These are phyloP conservation scores for Castanea mollissima DNA, from an alignment of 306 rosid species.

Conservation along the genomic window DNA sequence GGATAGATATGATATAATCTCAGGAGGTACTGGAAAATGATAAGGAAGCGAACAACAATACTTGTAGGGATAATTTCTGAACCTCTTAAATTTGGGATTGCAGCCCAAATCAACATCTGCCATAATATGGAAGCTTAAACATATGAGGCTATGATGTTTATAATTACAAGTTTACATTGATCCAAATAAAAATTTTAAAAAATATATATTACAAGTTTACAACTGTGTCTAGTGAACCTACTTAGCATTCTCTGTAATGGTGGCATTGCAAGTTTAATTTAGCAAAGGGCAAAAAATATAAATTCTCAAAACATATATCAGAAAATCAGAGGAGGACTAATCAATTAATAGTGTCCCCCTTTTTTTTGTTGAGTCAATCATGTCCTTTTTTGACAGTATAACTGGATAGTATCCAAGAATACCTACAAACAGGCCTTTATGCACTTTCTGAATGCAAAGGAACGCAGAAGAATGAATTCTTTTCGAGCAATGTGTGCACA, in stretches of 20 bases:
- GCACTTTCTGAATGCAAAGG: not conserved
- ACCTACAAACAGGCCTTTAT: not conserved
- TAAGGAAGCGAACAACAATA: constrained; percentile 35
- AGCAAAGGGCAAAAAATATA: not conserved
- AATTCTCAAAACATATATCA: not conserved
- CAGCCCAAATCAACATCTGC: constrained; percentile 54
- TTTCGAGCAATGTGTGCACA: not conserved
- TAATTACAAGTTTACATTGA: not conserved
- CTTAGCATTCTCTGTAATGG: not conserved
- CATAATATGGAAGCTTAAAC: constrained; percentile 25
- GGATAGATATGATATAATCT: constrained; percentile 58
- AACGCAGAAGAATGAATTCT: not conserved
- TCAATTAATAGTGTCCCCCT: too few relatives aligned
- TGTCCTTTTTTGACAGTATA: not conserved
- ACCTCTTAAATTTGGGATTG: constrained; percentile 45
- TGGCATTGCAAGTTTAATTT: constrained; percentile 1
- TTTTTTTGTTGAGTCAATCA: too few relatives aligned
- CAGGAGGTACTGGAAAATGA: constrained; percentile 53
- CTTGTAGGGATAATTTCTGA: constrained; percentile 47
- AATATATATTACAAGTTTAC: not conserved
- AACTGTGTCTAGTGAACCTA: constrained; percentile 2
- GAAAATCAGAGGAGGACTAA: not conserved
- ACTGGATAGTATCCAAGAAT: not conserved
- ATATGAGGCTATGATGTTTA: too few relatives aligned
- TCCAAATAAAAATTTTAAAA: not conserved